Base-by-base conservation (phyloP, 805 yeast genomes). In the Wickerhamiella kurtzmanii region DNA sequence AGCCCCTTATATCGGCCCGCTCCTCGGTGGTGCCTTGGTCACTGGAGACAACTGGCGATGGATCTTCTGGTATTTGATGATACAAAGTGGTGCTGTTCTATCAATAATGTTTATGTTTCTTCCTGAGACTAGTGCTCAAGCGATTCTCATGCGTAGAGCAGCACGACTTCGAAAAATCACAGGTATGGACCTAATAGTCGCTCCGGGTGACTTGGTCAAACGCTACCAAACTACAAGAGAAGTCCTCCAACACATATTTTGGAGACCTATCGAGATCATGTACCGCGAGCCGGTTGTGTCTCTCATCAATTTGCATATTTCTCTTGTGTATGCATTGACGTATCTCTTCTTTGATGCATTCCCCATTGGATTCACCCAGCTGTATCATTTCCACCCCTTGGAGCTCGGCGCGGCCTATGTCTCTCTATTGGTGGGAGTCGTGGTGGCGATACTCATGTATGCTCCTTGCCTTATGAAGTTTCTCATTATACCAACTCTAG, bases 281-380 rank as follows among this genome's bases (percentile, higher is more conserved):
- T 28, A 70, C 20, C 52, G 59, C 43, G 82, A 78, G 58, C 83
- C 82, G 0, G 74, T 74, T 22, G 72, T 77, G n/a, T 48, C 77
- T 17, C 64, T 76, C 22, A 69, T 76, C 48, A 70, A 77, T 55
- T 19, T 71, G 28, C 76, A 76, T 57, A 63, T 73, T 52, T 75
- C 78, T 0, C 54, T 77, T 44, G 64, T 70, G 4, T 78, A 77
- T 57, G 73, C 79, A 22, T 59, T 71, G 22, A 53, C 74, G 50
- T 78, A 75, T 57, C 58, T 76, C 18, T 77, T 74, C 67, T 75
- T 77, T 54, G 82, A 79, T 59, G 76, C 76, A 4, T 75, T 75
- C 61, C 82, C 83, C 6, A 64, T 77, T 36, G 76, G 74, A 2
- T 79, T 71, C 50, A 46, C 50, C 9, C 72, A 67, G 2, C 55